A percentile compares a stretch with the other conserved stretches of the same genome.
Evolutionary conservation across 2,329 filamentous ascomycete species (phyloP).

Genomic region (Fusarium haematococcum): DNA sequence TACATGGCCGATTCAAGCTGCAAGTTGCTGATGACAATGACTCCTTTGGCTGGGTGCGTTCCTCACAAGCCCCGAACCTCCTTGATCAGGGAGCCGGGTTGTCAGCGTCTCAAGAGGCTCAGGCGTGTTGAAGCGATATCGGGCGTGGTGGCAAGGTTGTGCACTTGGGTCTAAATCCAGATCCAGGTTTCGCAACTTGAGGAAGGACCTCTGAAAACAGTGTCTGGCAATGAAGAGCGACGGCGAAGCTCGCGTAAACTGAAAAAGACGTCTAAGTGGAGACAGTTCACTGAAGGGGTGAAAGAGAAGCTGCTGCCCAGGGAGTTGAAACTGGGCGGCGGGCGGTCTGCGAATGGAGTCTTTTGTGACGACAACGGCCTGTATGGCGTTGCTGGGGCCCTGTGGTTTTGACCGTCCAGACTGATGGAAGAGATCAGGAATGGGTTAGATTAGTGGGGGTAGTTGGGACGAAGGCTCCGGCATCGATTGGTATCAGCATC

Average conservation of each 20-base stretch:
- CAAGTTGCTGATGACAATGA: slow-evolving; percentile 9
- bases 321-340: slow-evolving; percentile 13
- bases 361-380: slow-evolving; percentile 31
- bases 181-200: slow-evolving; percentile 1
- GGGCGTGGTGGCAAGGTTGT: slow-evolving; percentile 5
- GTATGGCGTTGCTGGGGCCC: slow-evolving; percentile 36
- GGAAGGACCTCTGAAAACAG: slow-evolving; percentile 6
- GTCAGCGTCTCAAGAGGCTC: not conserved
- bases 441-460: slow-evolving; percentile 43
- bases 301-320: not conserved
- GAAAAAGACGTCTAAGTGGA: slow-evolving; percentile 9
- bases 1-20: slow-evolving; percentile 35
- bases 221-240: slow-evolving; percentile 11
- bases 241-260: slow-evolving; percentile 9
- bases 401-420: slow-evolving; percentile 32
- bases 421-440: slow-evolving; percentile 35
- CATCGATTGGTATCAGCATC: slow-evolving; percentile 39
- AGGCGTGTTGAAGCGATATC: slow-evolving; percentile 10
- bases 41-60: slow-evolving; percentile 24
- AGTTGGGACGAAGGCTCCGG: slow-evolving; percentile 40
- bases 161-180: not conserved
- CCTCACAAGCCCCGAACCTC: slow-evolving; percentile 27
- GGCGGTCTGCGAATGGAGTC: slow-evolving; percentile 33
- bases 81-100: slow-evolving; percentile 27
- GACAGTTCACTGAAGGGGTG: slow-evolving; percentile 7